These are phyloP conservation scores for Colletotrichum sp. DNA, from an alignment of 2,329 filamentous ascomycete genomes.

Conservation along the genomic window DNA sequence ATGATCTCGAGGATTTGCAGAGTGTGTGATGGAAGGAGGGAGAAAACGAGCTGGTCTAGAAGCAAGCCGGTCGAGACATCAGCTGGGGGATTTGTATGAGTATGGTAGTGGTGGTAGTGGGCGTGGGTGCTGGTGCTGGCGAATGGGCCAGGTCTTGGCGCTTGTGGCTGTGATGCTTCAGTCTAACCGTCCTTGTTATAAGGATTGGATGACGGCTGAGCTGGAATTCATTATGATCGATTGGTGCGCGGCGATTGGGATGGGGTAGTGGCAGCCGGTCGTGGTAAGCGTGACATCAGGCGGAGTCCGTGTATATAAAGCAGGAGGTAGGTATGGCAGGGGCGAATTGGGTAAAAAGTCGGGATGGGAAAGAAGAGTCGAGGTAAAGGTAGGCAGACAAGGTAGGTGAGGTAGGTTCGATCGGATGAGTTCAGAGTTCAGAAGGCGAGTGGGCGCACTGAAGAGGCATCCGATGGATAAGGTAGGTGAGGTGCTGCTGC, in stretches of 20 bases:
- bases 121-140: neutral
- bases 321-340: neutral
- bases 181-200: slow-evolving; percentile 18
- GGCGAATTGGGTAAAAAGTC: neutral
- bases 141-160: slow-evolving; percentile 17
- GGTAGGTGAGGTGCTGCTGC: neutral
- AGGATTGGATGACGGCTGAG: slow-evolving; percentile 19
- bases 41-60: neutral
- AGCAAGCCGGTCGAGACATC: neutral
- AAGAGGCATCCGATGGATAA: neutral
- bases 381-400: neutral
- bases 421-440: neutral
- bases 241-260: neutral
- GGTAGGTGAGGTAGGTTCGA: neutral
- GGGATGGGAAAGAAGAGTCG: neutral
- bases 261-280: neutral
- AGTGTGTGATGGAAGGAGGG: neutral
- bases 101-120: neutral
- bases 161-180: slow-evolving; percentile 18
- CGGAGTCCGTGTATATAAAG: neutral
- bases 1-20: neutral
- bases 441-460: neutral
- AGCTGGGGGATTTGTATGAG: neutral
- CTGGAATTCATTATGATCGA: slow-evolving; percentile 18
- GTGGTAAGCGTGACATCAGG: slow-evolving; percentile 6